phyloP scores from a whole-genome alignment of 2,329 filamentous ascomycete species.

The Hymenoscyphus repandus region DNA sequence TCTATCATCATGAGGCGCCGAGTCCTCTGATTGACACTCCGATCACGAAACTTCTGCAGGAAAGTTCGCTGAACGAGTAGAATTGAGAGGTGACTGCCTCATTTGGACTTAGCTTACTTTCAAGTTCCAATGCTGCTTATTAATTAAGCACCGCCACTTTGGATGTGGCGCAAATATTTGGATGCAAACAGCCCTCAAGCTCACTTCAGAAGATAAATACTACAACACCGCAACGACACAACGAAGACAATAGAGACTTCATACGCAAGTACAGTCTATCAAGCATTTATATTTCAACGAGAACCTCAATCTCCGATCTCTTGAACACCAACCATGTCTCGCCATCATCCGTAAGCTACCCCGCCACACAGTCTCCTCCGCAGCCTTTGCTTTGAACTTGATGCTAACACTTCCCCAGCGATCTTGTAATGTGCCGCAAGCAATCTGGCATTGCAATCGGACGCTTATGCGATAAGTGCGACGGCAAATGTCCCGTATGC shows the following conservation, averaged over 20 bases:
- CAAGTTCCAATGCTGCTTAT: neutral
- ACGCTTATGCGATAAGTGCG: conserved; percentile 98
- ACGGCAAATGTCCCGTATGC: conserved; percentile 98
- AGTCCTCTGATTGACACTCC: neutral
- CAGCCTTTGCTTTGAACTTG: conserved; percentile 8
- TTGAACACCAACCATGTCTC: conserved; percentile 24
- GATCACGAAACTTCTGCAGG: neutral
- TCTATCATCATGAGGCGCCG: conserved; percentile 20
- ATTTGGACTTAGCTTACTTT: conserved; percentile 1
- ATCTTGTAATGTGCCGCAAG: conserved; percentile 99
- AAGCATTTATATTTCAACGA: too few species aligned
- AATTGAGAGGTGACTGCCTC: neutral
- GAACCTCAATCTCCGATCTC: too few species aligned
- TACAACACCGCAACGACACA: too few species aligned
- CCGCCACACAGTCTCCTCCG: too few species aligned
- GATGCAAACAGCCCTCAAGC: too few species aligned
- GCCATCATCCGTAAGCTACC: conserved; percentile 60
- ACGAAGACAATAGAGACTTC: too few species aligned
- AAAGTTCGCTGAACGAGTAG: neutral
- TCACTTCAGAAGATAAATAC: too few species aligned
- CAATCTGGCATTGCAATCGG: conserved; percentile 96
- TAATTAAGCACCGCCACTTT: conserved; percentile 1
- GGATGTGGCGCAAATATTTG: neutral
- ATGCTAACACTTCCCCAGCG: conserved; percentile 44
- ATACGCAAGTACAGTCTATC: too few species aligned